Conservation (phyloP, 768 basidiomycete genomes). For the Hemileccinum rubropunctum region DNA sequence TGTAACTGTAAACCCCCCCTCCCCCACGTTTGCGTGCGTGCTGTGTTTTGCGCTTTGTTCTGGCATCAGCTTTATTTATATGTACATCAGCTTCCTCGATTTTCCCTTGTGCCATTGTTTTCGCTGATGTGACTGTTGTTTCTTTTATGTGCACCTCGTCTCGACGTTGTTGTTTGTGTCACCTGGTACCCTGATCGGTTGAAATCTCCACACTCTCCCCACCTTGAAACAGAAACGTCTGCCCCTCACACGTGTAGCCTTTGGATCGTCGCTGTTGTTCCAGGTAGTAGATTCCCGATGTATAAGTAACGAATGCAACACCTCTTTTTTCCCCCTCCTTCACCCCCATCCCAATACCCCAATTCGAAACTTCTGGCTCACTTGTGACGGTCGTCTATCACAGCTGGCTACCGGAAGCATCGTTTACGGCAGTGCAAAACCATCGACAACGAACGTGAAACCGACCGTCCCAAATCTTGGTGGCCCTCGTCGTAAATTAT, state of each 20-base stretch:
- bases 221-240: too few relatives aligned
- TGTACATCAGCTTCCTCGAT: background rate
- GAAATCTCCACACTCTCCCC: background rate
- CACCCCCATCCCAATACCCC: too few relatives aligned
- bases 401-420: too few relatives aligned
- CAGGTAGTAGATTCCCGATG: background rate
- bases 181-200: background rate
- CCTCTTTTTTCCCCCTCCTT: too few relatives aligned
- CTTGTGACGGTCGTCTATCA: too few relatives aligned
- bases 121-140: background rate
- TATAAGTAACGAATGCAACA: background rate
- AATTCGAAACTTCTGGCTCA: too few relatives aligned
- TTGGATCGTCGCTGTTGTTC: background rate
- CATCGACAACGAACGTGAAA: too few relatives aligned
- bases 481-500: too few relatives aligned
- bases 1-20: background rate
- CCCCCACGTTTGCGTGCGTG: background rate
- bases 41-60: too few relatives aligned
- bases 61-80: too few relatives aligned
- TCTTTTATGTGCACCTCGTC: background rate
- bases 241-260: background rate
- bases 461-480: too few relatives aligned
- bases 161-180: background rate
- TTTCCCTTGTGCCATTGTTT: background rate
- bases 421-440: too few relatives aligned